Evolutionary conservation across 495 filamentous ascomycete species (phyloP).

Genomic region (Haplographium delicatum): DNA sequence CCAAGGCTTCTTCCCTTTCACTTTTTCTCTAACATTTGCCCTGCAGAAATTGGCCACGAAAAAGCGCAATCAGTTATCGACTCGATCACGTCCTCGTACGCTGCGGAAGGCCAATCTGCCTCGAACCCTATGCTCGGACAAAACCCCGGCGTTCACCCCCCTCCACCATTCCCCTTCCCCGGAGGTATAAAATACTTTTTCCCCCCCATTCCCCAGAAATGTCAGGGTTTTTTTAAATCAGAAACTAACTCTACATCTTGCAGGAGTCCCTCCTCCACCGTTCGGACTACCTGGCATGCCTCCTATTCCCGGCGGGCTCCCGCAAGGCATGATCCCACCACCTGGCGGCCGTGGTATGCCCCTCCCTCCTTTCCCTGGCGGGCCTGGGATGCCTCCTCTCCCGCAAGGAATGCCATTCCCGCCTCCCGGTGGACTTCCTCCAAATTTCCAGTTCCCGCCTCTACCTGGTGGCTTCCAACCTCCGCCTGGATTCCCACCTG

Average conservation of each 20-base stretch:
- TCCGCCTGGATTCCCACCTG: slow-evolving; percentile 23
- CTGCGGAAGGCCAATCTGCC: slow-evolving; percentile 81
- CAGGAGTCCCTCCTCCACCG: slow-evolving; percentile 25
- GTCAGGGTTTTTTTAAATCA: neutral
- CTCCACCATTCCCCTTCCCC: slow-evolving; percentile 51
- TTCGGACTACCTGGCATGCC: slow-evolving; percentile 27
- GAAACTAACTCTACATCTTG: neutral
- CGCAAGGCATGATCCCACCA: slow-evolving; percentile 40
- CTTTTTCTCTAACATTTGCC: neutral
- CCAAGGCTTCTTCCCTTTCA: slow-evolving; percentile 5
- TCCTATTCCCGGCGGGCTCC: slow-evolving; percentile 31
- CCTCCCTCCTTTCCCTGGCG: slow-evolving; percentile 60
- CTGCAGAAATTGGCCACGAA: slow-evolving; percentile 90
- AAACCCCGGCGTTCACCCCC: slow-evolving; percentile 49
- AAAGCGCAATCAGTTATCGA: slow-evolving; percentile 98
- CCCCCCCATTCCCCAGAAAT: slow-evolving; percentile 16
- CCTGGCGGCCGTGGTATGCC: slow-evolving; percentile 45
- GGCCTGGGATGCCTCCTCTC: slow-evolving; percentile 36
- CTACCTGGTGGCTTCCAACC: slow-evolving; percentile 31
- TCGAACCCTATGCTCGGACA: slow-evolving; percentile 76
- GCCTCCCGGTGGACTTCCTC: slow-evolving; percentile 55
- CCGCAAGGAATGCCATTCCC: slow-evolving; percentile 54
- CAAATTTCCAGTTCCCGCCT: slow-evolving; percentile 47
- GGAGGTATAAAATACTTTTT: slow-evolving; percentile 18
- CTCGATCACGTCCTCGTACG: slow-evolving; percentile 91